Evolutionary conservation across 345 rosid genomes (phyloP).

Genomic region (Aegle marmelos): DNA sequence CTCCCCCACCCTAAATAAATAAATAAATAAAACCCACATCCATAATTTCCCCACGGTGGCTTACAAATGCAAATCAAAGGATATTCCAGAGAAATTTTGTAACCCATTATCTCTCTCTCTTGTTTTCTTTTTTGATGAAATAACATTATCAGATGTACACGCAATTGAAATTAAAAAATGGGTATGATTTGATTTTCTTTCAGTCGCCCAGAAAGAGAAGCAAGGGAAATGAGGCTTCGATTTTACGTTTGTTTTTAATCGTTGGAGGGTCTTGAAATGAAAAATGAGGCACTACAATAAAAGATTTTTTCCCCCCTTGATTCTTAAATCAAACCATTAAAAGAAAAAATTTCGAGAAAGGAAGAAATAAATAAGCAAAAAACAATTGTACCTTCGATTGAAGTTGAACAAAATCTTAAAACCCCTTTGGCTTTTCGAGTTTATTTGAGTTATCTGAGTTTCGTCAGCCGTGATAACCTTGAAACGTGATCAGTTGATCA

Average conservation of each 20-base stretch:
- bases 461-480: background rate
- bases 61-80: background rate
- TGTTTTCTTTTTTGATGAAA: background rate
- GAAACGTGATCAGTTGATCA: background rate
- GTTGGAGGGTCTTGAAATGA: background rate
- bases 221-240: background rate
- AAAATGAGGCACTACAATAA: background rate
- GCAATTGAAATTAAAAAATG: background rate
- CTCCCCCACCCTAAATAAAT: background rate
- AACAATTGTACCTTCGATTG: background rate
- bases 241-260: background rate
- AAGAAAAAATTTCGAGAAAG: background rate
- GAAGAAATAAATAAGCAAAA: background rate
- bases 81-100: background rate
- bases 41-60: background rate
- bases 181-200: slow-evolving; percentile 8
- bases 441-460: background rate
- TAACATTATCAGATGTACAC: no score
- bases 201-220: background rate
- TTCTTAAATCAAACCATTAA: background rate
- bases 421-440: background rate
- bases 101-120: no score
- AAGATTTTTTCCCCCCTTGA: background rate
- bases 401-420: slow-evolving; percentile 5
- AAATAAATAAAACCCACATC: background rate